phyloP scores from a whole-genome alignment of 345 rosid genomes.

The Trapa bicornis region DNA sequence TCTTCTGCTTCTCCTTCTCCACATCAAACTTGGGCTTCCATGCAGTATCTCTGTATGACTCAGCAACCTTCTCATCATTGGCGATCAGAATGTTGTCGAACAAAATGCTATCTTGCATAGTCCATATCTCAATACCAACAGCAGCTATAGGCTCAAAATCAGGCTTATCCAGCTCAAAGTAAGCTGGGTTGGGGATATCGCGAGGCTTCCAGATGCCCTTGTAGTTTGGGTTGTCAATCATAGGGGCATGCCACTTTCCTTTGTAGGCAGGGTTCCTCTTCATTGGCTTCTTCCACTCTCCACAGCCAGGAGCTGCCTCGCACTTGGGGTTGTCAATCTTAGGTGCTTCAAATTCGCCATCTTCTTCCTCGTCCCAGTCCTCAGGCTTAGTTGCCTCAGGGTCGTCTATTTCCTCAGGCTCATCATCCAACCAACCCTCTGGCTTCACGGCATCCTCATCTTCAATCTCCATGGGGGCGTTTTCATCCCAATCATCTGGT shows the following conservation, averaged over 20 bases:
- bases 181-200: conserved; percentile 4
- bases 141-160: conserved; percentile 2
- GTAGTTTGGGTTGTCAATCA: conserved; percentile 5
- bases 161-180: conserved; percentile 4
- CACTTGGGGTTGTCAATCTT: conserved; percentile 7
- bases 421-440: conserved; percentile 5
- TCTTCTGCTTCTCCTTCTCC: too few relatives aligned
- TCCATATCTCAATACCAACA: background rate
- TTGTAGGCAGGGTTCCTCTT: conserved; percentile 1
- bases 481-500: conserved; percentile 8
- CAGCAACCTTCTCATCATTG: too few relatives aligned
- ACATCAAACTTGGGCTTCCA: too few relatives aligned
- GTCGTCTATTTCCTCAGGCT: background rate
- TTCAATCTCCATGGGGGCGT: conserved; percentile 2
- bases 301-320: conserved; percentile 6
- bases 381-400: conserved; percentile 6
- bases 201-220: conserved; percentile 8
- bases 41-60: too few relatives aligned
- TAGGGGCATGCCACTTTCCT: conserved; percentile 7
- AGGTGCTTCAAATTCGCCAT: conserved; percentile 5
- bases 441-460: conserved; percentile 7
- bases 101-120: background rate
- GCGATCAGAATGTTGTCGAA: background rate
- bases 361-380: conserved; percentile 8
- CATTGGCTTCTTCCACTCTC: conserved; percentile 5